Conservation (phyloP, 257 asterid genomes). For the Oldenlandia corymbosa region DNA sequence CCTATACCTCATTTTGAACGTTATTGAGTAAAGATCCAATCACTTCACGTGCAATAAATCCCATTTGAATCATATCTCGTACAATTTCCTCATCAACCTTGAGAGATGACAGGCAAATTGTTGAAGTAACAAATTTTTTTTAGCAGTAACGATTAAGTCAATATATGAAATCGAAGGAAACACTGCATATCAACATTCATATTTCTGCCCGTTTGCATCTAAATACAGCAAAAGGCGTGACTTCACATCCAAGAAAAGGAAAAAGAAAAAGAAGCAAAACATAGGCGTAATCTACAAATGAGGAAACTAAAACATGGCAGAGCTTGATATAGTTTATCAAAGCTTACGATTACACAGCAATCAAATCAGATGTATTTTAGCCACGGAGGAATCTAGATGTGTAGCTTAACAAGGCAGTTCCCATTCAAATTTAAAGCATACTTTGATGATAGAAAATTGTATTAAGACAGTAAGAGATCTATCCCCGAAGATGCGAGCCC, state of each 20-base stretch:
- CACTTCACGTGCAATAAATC: constrained; percentile 36
- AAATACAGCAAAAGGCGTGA: background rate
- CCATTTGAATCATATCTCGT: constrained; percentile 35
- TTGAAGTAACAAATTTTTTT: background rate
- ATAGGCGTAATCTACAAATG: background rate
- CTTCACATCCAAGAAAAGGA: too few species aligned
- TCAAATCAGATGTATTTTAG: background rate
- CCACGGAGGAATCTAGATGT: background rate
- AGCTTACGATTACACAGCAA: background rate
- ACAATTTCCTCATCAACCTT: constrained; percentile 40
- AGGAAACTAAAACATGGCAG: background rate
- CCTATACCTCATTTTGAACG: constrained; percentile 43
- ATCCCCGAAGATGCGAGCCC: background rate
- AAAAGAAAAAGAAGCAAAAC: background rate
- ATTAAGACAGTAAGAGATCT: background rate
- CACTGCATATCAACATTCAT: background rate
- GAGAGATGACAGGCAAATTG: background rate
- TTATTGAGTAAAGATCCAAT: constrained; percentile 37
- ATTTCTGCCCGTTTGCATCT: background rate
- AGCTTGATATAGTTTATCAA: background rate
- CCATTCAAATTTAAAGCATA: background rate
- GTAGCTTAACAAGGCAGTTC: background rate
- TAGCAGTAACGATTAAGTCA: background rate
- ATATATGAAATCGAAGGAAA: background rate
- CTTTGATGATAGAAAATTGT: background rate